A percentile compares a stretch with the other conserved stretches of the same genome.
phyloP scores from a whole-genome alignment of 257 asterid genomes.

The Plantago ovata region DNA sequence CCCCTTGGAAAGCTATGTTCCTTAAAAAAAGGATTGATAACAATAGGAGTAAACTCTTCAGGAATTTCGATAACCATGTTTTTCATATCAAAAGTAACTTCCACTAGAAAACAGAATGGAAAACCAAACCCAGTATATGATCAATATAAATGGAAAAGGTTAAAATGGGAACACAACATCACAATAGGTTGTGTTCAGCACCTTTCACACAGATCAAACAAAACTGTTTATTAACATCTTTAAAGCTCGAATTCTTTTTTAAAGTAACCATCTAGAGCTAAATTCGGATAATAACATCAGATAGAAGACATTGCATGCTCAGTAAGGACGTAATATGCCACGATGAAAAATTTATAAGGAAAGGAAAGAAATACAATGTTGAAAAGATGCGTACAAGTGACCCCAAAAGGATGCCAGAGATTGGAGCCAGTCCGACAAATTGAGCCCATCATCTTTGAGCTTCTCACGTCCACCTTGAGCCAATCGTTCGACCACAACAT shows the following conservation, averaged over 20 bases:
- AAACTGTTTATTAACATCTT: conserved; percentile 13
- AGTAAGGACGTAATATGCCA: conserved; percentile 21
- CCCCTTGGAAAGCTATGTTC: conserved; percentile 47
- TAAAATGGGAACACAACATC: conserved; percentile 7
- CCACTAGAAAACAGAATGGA: conserved; percentile 10
- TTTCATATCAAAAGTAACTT: conserved; percentile 9
- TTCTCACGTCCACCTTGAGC: conserved; percentile 98
- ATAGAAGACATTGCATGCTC: conserved; percentile 19
- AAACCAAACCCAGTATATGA: conserved; percentile 14
- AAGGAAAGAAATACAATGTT: conserved; percentile 26
- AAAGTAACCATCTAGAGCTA: conserved; percentile 19
- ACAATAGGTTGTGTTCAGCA: conserved; percentile 12
- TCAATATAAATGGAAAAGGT: conserved; percentile 9
- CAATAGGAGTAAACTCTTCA: conserved; percentile 27
- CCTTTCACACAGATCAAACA: conserved; percentile 7
- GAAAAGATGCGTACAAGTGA: conserved; percentile 78
- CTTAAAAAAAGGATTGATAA: conserved; percentile 34
- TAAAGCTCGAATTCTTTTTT: conserved; percentile 1
- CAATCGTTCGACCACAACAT: conserved; percentile 95
- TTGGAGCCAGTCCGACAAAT: conserved; percentile 98
- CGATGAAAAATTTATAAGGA: conserved; percentile 8
- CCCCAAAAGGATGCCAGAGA: conserved; percentile 99
- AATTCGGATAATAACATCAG: conserved; percentile 22
- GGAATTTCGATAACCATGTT: conserved; percentile 23
- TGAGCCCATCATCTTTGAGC: conserved; percentile 98